Base-by-base conservation (phyloP, 2,329 filamentous ascomycete genomes). In the Monilinia vaccinii-corymbosi region DNA sequence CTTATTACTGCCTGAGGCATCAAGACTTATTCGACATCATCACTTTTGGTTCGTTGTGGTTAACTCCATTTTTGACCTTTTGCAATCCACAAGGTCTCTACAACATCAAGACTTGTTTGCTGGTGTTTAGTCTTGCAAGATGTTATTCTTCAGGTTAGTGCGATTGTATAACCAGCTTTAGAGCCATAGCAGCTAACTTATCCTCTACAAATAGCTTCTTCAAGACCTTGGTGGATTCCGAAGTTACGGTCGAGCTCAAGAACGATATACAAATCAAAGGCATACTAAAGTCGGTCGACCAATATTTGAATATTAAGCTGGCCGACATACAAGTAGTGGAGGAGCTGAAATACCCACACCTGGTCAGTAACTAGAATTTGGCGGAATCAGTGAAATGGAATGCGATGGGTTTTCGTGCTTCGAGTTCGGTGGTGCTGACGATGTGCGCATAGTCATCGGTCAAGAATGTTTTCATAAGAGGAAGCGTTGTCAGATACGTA, bases 291-390 rank as follows among this genome's bases (percentile, higher is more conserved):
- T 95, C 89, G 72, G 93, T 99, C 67, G 94, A 99, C 74, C 94
- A 97, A 78, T 99, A 96, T 77, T 84, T 99, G 72, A 99, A 99
- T 78, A 97, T 99, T 78, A 97, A 97, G 80, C 84, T 99, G 55
- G 94, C 99, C 72, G 91, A 97, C 71, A 95, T 97, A 63, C 82
- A 86, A 64, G 93, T 97, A 36, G 82, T 96, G 31, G 92, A 99
- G 67, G 91, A 97, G 77, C 78, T 94, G 71, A 91, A 92, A 75
- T 97, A 97, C 73, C 94, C 94, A 55, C 94, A 99, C 75, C 76
- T 99, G 74, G 89, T 93, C 70, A 68, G 78, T 32, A 38, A 10
- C 34, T 40, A 36, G 28, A 32, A 6, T 40, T 42, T 11, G 28
- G 31, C 18, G 34, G 40, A 7, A 34, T 25, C 38, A 44, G 44